Evolutionary conservation across 352 stramenopile species (phyloP).

Genomic region (Pelagophyceae sp.): DNA sequence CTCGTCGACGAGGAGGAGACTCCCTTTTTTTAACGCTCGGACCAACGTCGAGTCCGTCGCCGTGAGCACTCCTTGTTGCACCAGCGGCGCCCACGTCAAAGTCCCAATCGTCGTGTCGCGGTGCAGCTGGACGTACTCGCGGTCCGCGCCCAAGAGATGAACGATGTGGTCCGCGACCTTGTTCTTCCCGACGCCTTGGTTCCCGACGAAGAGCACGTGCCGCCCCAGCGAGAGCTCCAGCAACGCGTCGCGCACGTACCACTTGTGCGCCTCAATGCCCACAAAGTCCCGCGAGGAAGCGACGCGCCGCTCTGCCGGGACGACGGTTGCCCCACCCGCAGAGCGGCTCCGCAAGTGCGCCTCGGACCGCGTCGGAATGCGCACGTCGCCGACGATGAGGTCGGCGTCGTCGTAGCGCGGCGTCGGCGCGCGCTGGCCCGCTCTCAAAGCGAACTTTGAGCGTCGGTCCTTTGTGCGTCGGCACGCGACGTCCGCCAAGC

Average conservation of each 20-base stretch:
- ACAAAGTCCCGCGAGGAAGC: too few relatives aligned
- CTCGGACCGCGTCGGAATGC: too few relatives aligned
- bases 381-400: too few relatives aligned
- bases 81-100: slow-evolving; percentile 73
- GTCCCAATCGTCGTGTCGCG: slow-evolving; percentile 86
- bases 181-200: slow-evolving; percentile 90
- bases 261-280: slow-evolving; percentile 72
- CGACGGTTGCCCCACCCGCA: too few relatives aligned
- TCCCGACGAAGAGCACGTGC: slow-evolving; percentile 82
- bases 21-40: slow-evolving; percentile 71
- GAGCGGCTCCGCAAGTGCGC: too few relatives aligned
- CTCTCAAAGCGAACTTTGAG: too few relatives aligned
- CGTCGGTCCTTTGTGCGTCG: too few relatives aligned
- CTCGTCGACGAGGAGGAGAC: slow-evolving; percentile 87
- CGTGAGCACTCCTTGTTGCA: slow-evolving; percentile 74
- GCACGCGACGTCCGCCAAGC: too few relatives aligned
- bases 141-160: slow-evolving; percentile 72
- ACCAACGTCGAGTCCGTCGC: slow-evolving; percentile 85
- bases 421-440: too few relatives aligned
- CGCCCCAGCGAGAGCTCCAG: slow-evolving; percentile 65
- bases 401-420: too few relatives aligned
- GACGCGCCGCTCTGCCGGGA: too few relatives aligned
- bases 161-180: slow-evolving; percentile 79
- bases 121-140: slow-evolving; percentile 94
- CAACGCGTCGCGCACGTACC: slow-evolving; percentile 63